These are phyloP conservation scores for Rhytidiadelphus loreus DNA, from an alignment of 225 moss, liverwort and hornwort species.

Conservation along the genomic window DNA sequence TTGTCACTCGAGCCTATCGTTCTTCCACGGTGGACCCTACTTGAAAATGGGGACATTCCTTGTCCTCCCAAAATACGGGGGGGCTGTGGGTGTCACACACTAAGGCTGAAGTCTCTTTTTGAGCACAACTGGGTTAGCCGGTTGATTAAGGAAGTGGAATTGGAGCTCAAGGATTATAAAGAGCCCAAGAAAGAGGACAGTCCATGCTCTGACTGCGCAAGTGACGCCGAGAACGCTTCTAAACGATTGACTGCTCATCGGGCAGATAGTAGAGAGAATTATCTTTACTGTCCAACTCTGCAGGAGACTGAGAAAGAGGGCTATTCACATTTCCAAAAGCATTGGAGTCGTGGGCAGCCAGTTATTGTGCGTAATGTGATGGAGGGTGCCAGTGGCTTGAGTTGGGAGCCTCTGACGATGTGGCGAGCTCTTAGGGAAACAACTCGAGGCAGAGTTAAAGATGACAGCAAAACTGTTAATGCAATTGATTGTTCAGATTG, in stretches of 20 bases:
- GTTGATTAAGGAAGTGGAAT: constrained; percentile 26
- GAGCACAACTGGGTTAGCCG: constrained; percentile 15
- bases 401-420: constrained; percentile 69
- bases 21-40: constrained; percentile 19
- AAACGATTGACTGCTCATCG: constrained; percentile 32
- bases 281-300: constrained; percentile 31
- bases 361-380: constrained; percentile 49
- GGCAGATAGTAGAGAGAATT: constrained; percentile 16
- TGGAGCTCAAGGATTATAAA: constrained; percentile 3
- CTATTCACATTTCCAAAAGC: constrained; percentile 46
- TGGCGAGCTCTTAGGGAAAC: constrained; percentile 64
- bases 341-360: constrained; percentile 60
- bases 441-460: constrained; percentile 27
- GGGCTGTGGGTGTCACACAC: constrained; percentile 38
- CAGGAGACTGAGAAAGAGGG: constrained; percentile 25
- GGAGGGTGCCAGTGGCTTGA: constrained; percentile 42
- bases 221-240: background rate
- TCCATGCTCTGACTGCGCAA: constrained; percentile 12
- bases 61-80: constrained; percentile 46
- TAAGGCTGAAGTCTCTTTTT: constrained; percentile 30
- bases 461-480: constrained; percentile 40
- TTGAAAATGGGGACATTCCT: constrained; percentile 26
- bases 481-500: constrained; percentile 52
- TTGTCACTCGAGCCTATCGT: background rate
- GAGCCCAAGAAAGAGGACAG: background rate